Percentiles rank a stretch among this genome's conserved stretches.
These are phyloP conservation scores for Westerdykella aurantiaca DNA, from an alignment of 2,329 filamentous ascomycete species.

Conservation along the genomic window DNA sequence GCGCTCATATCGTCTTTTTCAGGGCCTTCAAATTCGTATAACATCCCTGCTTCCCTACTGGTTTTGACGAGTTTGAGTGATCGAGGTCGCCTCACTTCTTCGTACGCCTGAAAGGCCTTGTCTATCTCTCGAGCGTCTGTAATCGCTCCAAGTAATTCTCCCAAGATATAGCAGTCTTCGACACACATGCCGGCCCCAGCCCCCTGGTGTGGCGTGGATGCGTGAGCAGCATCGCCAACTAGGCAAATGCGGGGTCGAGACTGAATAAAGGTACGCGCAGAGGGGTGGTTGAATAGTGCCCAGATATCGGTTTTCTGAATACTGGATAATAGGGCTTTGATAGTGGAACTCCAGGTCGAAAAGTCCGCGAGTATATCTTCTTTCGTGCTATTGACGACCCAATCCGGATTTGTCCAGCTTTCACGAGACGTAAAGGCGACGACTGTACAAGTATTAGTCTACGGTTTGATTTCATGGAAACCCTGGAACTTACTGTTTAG, in stretches of 20 bases:
- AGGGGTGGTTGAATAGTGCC: conserved; percentile 46
- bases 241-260: conserved; percentile 37
- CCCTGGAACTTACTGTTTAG: conserved; percentile 44
- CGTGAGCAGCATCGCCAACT: conserved; percentile 54
- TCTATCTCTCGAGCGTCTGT: conserved; percentile 13
- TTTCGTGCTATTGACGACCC: conserved; percentile 22
- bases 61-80: conserved; percentile 38
- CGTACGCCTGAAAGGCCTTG: conserved; percentile 36
- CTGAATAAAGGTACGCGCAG: conserved; percentile 37
- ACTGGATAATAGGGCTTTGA: conserved; percentile 16
- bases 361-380: conserved; percentile 26
- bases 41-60: conserved; percentile 35
- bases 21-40: conserved; percentile 37
- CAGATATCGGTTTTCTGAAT: conserved; percentile 46
- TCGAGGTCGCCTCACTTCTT: conserved; percentile 35
- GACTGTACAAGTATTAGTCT: conserved; percentile 8
- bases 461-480: not conserved
- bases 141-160: conserved; percentile 30
- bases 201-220: conserved; percentile 48
- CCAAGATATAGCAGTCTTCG: conserved; percentile 49
- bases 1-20: conserved; percentile 32
- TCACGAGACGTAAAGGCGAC: conserved; percentile 21
- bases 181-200: conserved; percentile 52
- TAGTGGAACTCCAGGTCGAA: conserved; percentile 15
- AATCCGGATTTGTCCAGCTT: conserved; percentile 17